Conservation (phyloP, 139 green algal genomes). For the Deuterostichococcus epilithicus region DNA sequence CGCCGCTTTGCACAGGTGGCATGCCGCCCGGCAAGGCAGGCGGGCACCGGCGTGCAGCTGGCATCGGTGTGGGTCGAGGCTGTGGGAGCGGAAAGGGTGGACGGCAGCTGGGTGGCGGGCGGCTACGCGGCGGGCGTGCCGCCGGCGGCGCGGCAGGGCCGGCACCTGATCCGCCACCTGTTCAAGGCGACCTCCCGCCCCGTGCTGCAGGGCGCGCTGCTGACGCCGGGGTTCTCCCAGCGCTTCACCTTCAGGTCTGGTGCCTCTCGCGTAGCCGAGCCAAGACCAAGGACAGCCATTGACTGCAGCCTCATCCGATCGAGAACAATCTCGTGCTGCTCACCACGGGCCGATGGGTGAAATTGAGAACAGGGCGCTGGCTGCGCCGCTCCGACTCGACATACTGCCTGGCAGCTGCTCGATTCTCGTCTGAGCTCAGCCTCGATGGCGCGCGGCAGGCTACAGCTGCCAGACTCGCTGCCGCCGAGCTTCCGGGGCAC, state of each 20-base stretch:
- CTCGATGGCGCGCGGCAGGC: constrained; percentile 18
- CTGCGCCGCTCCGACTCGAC: not conserved
- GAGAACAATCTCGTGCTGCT: not conserved
- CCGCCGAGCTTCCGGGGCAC: constrained; percentile 50
- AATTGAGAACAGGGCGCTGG: no score
- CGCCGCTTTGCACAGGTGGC: not conserved
- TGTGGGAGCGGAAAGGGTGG: not conserved
- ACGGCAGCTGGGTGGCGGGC: not conserved
- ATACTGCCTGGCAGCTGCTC: not conserved
- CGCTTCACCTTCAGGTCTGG: not conserved
- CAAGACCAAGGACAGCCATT: not conserved
- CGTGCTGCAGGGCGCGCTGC: not conserved
- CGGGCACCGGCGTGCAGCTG: not conserved
- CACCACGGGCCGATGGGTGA: not conserved
- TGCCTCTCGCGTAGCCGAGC: no score
- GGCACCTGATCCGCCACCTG: not conserved
- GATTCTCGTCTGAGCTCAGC: not conserved
- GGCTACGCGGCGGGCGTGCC: not conserved
- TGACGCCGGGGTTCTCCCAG: not conserved
- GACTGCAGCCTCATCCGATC: not conserved
- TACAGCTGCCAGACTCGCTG: constrained; percentile 38
- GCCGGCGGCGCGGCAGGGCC: not conserved
- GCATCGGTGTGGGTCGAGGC: not conserved
- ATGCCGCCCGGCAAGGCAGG: not conserved
- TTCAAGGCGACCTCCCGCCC: not conserved